Evolutionary conservation across 768 basidiomycete species (phyloP).

Genomic region (Vararia minispora): DNA sequence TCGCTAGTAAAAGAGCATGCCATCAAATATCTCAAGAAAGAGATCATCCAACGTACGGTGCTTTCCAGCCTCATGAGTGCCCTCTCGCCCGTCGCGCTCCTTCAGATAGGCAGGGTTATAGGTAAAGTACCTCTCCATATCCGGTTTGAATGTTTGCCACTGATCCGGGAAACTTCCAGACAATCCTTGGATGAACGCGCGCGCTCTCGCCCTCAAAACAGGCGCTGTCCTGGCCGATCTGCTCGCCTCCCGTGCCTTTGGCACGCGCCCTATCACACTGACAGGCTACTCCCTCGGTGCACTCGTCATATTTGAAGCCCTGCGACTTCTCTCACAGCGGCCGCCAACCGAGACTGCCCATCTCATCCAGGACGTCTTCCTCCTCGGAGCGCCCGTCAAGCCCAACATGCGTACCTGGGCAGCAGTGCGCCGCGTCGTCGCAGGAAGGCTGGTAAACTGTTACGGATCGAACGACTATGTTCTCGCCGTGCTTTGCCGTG

Average conservation of each 20-base stretch:
- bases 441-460: slow-evolving; percentile 44
- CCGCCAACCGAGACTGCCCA: slow-evolving; percentile 32
- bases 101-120: slow-evolving; percentile 43
- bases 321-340: slow-evolving; percentile 34
- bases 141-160: neutral
- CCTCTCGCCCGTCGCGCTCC: slow-evolving; percentile 36
- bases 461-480: slow-evolving; percentile 43
- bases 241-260: slow-evolving; percentile 37
- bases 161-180: slow-evolving; percentile 22
- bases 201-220: slow-evolving; percentile 38
- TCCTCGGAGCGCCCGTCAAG: slow-evolving; percentile 40
- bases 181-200: slow-evolving; percentile 51
- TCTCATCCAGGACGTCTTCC: slow-evolving; percentile 42
- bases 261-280: slow-evolving; percentile 41
- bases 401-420: slow-evolving; percentile 32
- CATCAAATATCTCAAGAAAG: slow-evolving; percentile 36
- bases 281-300: slow-evolving; percentile 48
- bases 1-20: slow-evolving; percentile 35
- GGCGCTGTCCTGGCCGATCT: slow-evolving; percentile 44
- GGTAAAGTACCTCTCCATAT: slow-evolving; percentile 22
- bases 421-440: slow-evolving; percentile 34
- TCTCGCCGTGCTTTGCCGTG: slow-evolving; percentile 38
- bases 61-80: slow-evolving; percentile 38
- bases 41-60: slow-evolving; percentile 39
- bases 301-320: slow-evolving; percentile 44